A percentile compares a stretch with the other conserved stretches of the same genome.
Evolutionary conservation across 352 stramenopile genomes (phyloP).

Genomic region (Globisporangium lucens): DNA sequence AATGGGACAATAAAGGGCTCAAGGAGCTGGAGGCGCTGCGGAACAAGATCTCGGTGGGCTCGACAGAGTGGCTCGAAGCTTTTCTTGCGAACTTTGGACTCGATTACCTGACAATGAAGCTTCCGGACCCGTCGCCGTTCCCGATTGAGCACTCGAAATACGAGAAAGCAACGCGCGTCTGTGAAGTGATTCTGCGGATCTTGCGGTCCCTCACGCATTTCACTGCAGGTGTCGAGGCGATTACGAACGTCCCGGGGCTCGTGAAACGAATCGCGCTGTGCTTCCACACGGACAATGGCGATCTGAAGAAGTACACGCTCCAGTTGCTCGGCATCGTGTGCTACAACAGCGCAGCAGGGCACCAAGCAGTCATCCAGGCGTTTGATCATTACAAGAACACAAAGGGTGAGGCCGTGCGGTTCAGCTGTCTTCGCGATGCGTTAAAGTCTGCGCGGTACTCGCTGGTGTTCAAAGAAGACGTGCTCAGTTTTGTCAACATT

Average conservation of each 20-base stretch:
- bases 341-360: constrained; percentile 83
- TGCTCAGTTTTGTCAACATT: constrained; percentile 88
- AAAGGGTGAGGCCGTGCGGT: constrained; percentile 76
- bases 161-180: constrained; percentile 73
- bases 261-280: constrained; percentile 79
- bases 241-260: constrained; percentile 76
- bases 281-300: constrained; percentile 81
- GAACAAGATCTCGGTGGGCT: constrained; percentile 65
- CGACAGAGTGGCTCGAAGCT: constrained; percentile 73
- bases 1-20: constrained; percentile 80
- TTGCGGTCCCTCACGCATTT: constrained; percentile 78
- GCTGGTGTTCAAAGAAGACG: constrained; percentile 86
- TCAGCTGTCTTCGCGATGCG: constrained; percentile 78
- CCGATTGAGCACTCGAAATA: constrained; percentile 77
- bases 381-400: constrained; percentile 85
- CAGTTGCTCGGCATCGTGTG: constrained; percentile 83
- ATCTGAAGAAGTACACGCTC: constrained; percentile 81
- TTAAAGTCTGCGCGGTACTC: constrained; percentile 82
- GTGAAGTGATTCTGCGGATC: constrained; percentile 74
- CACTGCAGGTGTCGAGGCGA: constrained; percentile 71
- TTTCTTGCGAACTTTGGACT: constrained; percentile 75
- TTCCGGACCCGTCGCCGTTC: constrained; percentile 78
- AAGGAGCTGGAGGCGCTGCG: constrained; percentile 69
- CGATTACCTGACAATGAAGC: constrained; percentile 86
- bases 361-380: constrained; percentile 75